Evolutionary conservation across 2,329 filamentous ascomycete genomes (phyloP), one percentile per base, ranked within the genome.

Genomic region (Fusarium compactum): DNA sequence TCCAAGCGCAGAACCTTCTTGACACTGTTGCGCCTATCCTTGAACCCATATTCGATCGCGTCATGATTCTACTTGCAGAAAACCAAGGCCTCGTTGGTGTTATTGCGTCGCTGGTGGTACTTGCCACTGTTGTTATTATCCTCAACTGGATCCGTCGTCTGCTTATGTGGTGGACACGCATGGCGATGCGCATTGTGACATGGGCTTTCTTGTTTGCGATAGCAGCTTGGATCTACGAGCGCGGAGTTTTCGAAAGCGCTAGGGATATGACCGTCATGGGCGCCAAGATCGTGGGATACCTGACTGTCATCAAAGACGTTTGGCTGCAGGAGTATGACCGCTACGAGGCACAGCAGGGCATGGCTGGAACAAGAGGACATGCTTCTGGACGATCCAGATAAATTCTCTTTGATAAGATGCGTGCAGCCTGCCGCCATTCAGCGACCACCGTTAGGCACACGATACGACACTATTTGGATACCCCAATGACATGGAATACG

Each of bases 151-250:
- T 94, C 20, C 89, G 90, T 66, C 87, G 93, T 65, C 82, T 93
- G 22, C 84, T 97, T 62, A 82, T 94, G 76, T 97, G 90, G 83
- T 94, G 93, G 89, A 87, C 94, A 55, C 83, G 87, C n/a, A 77
- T 97, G 58, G 84, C 85, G 14, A 78, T 93, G 68, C 82, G 86
- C 25, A 71, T 94, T 44, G 78, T 87, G 3, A 89, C 94, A 69
- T 96, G 90, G 89, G 86, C 85, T 2, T 78, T 82, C 3, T 71
- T 95, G 4, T 81, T 85, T 7, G 83, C 85, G 1, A 44, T 89
- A 1, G 84, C 84, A 1, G 82, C 89, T 20, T 84, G 86, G 65
- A 83, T 91, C 6, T 91, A 86, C 79, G 89, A 90, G 76, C 83
- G 93, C 4, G 90, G 94, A 0, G 77, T 91, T 18, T 87, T 89